Percentiles rank a stretch among this genome's conserved stretches.
These are phyloP conservation scores for Colletotrichum brevisporum DNA, from an alignment of 2,329 filamentous ascomycete species.

Conservation along the genomic window DNA sequence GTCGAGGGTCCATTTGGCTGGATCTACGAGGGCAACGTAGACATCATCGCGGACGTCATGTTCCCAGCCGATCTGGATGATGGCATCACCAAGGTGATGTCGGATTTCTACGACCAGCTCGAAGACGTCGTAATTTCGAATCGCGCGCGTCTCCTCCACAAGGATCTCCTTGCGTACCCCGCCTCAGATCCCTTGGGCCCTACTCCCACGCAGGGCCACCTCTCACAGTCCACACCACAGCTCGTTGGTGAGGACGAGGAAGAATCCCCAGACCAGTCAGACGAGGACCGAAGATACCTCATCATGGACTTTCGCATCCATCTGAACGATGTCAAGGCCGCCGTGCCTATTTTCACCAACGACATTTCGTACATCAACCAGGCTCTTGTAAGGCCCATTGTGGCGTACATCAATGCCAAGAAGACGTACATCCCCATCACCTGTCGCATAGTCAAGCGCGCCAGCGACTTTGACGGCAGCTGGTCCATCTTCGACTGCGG, in stretches of 20 bases:
- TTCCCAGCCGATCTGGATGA: constrained; percentile 91
- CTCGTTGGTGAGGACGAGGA: background rate
- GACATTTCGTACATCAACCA: constrained; percentile 97
- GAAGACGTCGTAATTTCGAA: constrained; percentile 92
- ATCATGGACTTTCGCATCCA: constrained; percentile 97
- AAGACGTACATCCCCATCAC: constrained; percentile 95
- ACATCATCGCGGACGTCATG: constrained; percentile 96
- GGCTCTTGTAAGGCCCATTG: constrained; percentile 93
- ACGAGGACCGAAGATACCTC: constrained; percentile 81
- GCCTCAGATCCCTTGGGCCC: constrained; percentile 43
- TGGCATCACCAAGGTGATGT: constrained; percentile 92
- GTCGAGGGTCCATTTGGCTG: constrained; percentile 96
- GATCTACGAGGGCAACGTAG: constrained; percentile 97
- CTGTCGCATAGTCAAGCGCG: constrained; percentile 92
- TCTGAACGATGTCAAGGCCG: constrained; percentile 93
- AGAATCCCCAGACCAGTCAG: constrained; percentile 7
- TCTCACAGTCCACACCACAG: constrained; percentile 46
- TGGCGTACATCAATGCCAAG: constrained; percentile 97
- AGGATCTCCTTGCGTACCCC: constrained; percentile 50
- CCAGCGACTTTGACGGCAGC: constrained; percentile 91
- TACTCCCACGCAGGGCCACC: constrained; percentile 50
- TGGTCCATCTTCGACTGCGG: constrained; percentile 97
- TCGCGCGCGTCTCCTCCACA: constrained; percentile 73
- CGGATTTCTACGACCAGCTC: constrained; percentile 96
- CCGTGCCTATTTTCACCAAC: constrained; percentile 91